Base-by-base conservation (phyloP, 768 basidiomycete species). In the Lyophyllum shimeji region DNA sequence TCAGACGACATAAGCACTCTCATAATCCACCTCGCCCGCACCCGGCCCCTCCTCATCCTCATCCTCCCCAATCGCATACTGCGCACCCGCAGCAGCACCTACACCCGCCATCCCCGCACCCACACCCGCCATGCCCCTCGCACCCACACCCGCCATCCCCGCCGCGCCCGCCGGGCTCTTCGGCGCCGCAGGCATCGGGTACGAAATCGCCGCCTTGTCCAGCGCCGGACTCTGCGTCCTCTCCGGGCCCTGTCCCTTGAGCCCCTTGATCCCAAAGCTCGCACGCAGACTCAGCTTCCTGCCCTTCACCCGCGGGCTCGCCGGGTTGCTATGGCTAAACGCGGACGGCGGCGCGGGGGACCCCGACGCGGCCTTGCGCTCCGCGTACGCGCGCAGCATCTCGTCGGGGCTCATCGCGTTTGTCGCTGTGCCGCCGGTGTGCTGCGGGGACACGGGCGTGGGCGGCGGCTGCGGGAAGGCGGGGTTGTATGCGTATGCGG, bases 311-410 rank as follows among this genome's bases (percentile, higher is more conserved):
- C 53, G 47, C 1, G 49, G 46, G 4, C 56, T 51, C 18, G 37
- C 34, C 60, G 48, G 23, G 18, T 33, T 11, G 31, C 43, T 21
- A n/a, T 4, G 29, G 37, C 11, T 44, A 9, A 29, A 29, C 6
- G 45, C 44, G 1, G 27, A 13, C 13, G 45, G 9, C 1, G 25
- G 7, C 47, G 40, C 18, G 13, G 37, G 2, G 11, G 39, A 56
- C 52, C 5, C 5, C 4, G 29, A 9, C 29, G 29, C 4, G 21
- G 63, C 57, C 43, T 64, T 66, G 5, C 71, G 67, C n/a, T 69
- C 80, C 5, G 88, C 88, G 57, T 89, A 90, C 1, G 86, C 86
- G 34, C 86, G 82, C 44, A 91, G 75, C 85, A 91, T 87, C 23
- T 82, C 89, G 65, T 92, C 90, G 2, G 89, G 89, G 54, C 74